phyloP scores from a whole-genome alignment of 305 asterid genomes.

The Caryopteris hybrid region DNA sequence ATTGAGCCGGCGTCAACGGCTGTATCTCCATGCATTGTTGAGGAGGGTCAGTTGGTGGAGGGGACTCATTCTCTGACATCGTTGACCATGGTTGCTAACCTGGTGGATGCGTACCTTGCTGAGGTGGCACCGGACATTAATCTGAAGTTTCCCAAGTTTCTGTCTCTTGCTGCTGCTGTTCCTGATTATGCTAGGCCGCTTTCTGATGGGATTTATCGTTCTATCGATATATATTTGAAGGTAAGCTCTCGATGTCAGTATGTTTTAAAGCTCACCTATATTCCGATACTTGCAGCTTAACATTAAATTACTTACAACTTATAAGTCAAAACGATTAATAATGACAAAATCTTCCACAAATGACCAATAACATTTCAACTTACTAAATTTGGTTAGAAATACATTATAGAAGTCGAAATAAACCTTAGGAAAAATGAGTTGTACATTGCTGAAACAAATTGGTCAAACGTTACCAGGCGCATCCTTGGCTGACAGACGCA shows the following conservation, averaged over 20 bases:
- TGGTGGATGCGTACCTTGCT: slow-evolving; percentile 81
- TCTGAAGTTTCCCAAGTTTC: slow-evolving; percentile 77
- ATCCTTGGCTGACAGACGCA: slow-evolving; percentile 74
- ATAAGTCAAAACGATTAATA: too few relatives aligned
- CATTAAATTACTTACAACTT: too few relatives aligned
- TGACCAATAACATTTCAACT: too few relatives aligned
- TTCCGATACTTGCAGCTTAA: too few relatives aligned
- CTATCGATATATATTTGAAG: slow-evolving; percentile 87
- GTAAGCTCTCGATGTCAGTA: too few relatives aligned
- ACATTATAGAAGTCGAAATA: too few relatives aligned
- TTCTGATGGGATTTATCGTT: slow-evolving; percentile 78
- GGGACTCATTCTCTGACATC: slow-evolving; percentile 46
- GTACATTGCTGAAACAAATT: too few relatives aligned
- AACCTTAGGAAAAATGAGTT: too few relatives aligned
- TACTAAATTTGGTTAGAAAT: too few relatives aligned
- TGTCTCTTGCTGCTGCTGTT: slow-evolving; percentile 64
- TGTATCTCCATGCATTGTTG: slow-evolving; percentile 56
- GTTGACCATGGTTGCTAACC: slow-evolving; percentile 74
- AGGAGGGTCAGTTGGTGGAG: slow-evolving; percentile 47
- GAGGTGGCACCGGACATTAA: slow-evolving; percentile 80
- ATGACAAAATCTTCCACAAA: too few relatives aligned
- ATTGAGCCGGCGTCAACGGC: slow-evolving; percentile 55
- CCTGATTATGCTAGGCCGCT: slow-evolving; percentile 86
- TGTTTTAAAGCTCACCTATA: too few relatives aligned
- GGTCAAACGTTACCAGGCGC: slow-evolving; percentile 41